Base-by-base conservation (phyloP, 805 yeast genomes). In the Tetrapisispora pingtungensis region DNA sequence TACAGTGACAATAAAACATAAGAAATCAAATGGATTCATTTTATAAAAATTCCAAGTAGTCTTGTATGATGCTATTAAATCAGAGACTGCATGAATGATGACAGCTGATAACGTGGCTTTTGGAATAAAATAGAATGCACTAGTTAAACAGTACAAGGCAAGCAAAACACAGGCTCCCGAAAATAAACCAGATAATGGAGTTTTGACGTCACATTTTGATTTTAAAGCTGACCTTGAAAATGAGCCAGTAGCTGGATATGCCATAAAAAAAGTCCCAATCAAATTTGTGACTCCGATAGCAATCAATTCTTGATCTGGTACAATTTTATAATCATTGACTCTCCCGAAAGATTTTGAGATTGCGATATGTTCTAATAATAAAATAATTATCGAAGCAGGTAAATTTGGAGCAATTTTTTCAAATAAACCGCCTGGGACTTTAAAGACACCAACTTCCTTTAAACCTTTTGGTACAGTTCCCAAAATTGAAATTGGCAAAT, bases 171-270 rank as follows among this genome's bases (percentile, higher is more conserved):
- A 88, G 37, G 76, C 77, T 60, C 96, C 97, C 12, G 96, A 84
- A 65, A 80, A 84, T 35, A 87, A 73, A 68, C 96, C 96, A 37
- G 96, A 94, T 48, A 89, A 69, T 31, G 97, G 97, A 18, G 97
- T 89, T 59, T 88, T 77, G 38, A 89, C 97, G 61, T 95, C 95
- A 74, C 96, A 89, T 67, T 89, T 89, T 42, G 95, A 81, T 67
- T 90, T 89, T 56, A 89, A 73, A 7, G 97, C 97, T 37, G 96
- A 84, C 70, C 97, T 81, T 17, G 95, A 84, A 65, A 89, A 89
- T 1, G 97, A 89, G 38, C 97, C 97, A 4, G 97, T 89, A 7
- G 95, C 88, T 8, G 97, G 97, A 63, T 89, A 89, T 7, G 97
- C 96, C 57, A 78, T 74, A 75, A 89, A 89, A 60, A 88, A 86